Percentiles rank a stretch among this genome's conserved stretches.
These are phyloP conservation scores for Rubia yunnanensis DNA, from an alignment of 257 asterid species.

Conservation along the genomic window DNA sequence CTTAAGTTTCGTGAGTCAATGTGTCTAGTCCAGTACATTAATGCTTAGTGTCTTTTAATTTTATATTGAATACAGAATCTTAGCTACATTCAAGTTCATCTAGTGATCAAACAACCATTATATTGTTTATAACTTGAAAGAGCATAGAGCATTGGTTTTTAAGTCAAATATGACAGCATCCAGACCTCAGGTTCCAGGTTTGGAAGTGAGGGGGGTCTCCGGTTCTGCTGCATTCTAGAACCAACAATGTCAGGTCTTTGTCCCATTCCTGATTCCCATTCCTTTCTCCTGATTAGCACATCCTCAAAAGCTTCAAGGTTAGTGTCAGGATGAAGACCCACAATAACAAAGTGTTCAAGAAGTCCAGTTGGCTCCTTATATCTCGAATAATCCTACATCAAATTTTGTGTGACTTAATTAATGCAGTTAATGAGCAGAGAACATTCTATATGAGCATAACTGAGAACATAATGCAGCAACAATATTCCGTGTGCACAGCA, in stretches of 20 bases:
- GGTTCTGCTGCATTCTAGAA: slow-evolving; percentile 26
- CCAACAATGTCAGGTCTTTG: slow-evolving; percentile 31
- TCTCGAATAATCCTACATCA: slow-evolving; percentile 63
- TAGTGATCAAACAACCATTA: not conserved
- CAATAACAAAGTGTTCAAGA: slow-evolving; percentile 78
- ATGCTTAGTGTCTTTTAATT: not conserved
- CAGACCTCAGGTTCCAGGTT: slow-evolving; percentile 79
- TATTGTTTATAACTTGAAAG: not conserved
- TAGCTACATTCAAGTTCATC: not conserved
- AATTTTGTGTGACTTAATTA: slow-evolving; percentile 7
- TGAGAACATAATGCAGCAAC: not conserved
- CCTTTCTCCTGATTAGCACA: slow-evolving; percentile 51
- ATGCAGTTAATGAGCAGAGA: not conserved
- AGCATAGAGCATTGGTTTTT: not conserved
- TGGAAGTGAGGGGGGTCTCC: slow-evolving; percentile 60
- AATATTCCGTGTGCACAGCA: too few species aligned
- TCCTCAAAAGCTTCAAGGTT: slow-evolving; percentile 76
- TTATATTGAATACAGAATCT: not conserved
- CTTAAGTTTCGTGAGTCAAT: not conserved
- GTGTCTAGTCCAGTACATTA: not conserved
- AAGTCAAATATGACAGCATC: slow-evolving; percentile 12
- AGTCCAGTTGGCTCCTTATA: slow-evolving; percentile 69
- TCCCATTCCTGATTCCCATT: slow-evolving; percentile 48
- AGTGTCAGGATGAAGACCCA: slow-evolving; percentile 82
- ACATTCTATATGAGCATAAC: not conserved